Conservation (phyloP, 441 rosid species). For the Omphalea diandra region DNA sequence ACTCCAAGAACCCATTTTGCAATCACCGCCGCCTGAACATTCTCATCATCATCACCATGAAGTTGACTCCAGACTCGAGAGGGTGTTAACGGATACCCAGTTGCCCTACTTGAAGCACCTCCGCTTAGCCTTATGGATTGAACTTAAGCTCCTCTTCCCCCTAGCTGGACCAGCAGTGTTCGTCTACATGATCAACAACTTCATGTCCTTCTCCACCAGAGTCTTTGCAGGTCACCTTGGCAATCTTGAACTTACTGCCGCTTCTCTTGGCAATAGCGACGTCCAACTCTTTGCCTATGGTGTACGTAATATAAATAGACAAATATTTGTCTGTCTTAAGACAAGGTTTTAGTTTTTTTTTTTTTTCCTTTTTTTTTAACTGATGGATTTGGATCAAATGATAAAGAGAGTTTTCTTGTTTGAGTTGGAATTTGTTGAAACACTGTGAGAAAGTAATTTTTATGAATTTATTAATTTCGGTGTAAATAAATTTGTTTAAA, state of each 20-base stretch:
- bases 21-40: background rate
- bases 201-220: conserved; percentile 57
- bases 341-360: no score
- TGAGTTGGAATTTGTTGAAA: no score
- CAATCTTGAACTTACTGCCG: conserved; percentile 36
- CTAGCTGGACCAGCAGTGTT: conserved; percentile 59
- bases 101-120: conserved; percentile 41
- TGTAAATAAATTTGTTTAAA: no score
- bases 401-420: no score
- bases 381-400: no score
- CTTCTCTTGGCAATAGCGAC: conserved; percentile 37
- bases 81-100: conserved; percentile 34
- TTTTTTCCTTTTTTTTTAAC: no score
- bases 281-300: conserved; percentile 51
- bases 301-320: no score
- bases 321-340: no score
- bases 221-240: conserved; percentile 53
- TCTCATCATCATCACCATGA: background rate
- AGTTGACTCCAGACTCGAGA: conserved; percentile 40
- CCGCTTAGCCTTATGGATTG: conserved; percentile 46
- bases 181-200: conserved; percentile 52
- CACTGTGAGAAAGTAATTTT: no score
- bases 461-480: no score
- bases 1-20: conserved; percentile 24
- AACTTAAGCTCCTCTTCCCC: conserved; percentile 48